These are phyloP conservation scores for Xylariaceae sp. DNA, from an alignment of 2,329 filamentous ascomycete species.

Conservation along the genomic window DNA sequence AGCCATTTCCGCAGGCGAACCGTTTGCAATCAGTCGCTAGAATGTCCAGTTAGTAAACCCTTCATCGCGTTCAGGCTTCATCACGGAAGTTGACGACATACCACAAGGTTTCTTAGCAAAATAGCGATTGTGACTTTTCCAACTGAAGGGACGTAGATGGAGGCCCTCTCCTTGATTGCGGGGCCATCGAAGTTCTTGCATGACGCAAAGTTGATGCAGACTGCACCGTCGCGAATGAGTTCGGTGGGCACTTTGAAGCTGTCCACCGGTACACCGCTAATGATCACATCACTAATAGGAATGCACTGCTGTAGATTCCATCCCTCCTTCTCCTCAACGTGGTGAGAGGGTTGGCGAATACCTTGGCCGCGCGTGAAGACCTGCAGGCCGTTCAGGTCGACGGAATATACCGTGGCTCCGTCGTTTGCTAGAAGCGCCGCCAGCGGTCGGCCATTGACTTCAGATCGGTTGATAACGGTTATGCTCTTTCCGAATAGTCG, in stretches of 20 bases:
- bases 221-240: slow-evolving; percentile 78
- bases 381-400: slow-evolving; percentile 88
- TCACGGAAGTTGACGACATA: slow-evolving; percentile 41
- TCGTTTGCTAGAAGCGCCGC: slow-evolving; percentile 94
- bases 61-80: not conserved
- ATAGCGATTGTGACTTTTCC: slow-evolving; percentile 97
- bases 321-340: slow-evolving; percentile 76
- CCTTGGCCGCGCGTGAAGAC: slow-evolving; percentile 87
- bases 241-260: slow-evolving; percentile 84
- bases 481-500: slow-evolving; percentile 89
- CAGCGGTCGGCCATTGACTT: slow-evolving; percentile 89
- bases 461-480: slow-evolving; percentile 91
- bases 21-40: slow-evolving; percentile 50
- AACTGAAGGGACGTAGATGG: slow-evolving; percentile 93
- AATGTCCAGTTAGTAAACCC: slow-evolving; percentile 23
- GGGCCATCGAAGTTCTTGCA: slow-evolving; percentile 85
- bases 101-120: slow-evolving; percentile 79
- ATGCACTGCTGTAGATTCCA: slow-evolving; percentile 77
- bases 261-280: slow-evolving; percentile 84
- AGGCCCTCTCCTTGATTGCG: slow-evolving; percentile 89
- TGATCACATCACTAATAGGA: slow-evolving; percentile 87
- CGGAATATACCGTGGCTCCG: slow-evolving; percentile 89
- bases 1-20: slow-evolving; percentile 34
- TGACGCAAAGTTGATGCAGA: slow-evolving; percentile 98
- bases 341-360: slow-evolving; percentile 77